phyloP scores from a whole-genome alignment of 1,139 yeast species.

The Kodamaea anthophila region DNA sequence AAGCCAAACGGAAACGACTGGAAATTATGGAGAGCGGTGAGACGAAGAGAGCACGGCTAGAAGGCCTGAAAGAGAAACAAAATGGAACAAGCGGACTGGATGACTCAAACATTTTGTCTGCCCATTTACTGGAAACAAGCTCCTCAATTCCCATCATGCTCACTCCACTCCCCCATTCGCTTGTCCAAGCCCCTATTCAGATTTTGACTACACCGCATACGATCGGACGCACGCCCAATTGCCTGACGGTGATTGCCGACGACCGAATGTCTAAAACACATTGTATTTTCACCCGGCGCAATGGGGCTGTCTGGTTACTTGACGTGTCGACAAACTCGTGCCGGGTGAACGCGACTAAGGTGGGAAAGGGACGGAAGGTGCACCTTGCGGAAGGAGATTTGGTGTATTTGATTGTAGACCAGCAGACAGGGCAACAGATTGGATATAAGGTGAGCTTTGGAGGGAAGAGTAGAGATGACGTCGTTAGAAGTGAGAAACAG shows the following conservation, averaged over 20 bases:
- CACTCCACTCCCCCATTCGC: constrained; percentile 25
- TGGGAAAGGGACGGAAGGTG: constrained; percentile 60
- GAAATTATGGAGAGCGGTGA: no score
- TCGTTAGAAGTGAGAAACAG: no score
- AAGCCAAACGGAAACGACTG: no score
- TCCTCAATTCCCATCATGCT: no score
- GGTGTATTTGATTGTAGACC: constrained; percentile 61
- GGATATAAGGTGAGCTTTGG: constrained; percentile 41
- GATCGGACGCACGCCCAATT: constrained; percentile 58
- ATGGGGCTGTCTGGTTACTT: constrained; percentile 75
- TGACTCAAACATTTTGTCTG: no score
- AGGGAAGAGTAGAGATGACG: constrained; percentile 36
- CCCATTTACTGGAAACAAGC: no score
- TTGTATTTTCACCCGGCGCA: constrained; percentile 59
- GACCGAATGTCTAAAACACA: constrained; percentile 79
- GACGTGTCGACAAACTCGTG: constrained; percentile 82
- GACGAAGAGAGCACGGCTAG: no score
- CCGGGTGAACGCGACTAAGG: constrained; percentile 50
- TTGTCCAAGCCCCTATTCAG: constrained; percentile 37
- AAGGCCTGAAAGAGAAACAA: no score
- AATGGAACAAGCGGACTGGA: no score
- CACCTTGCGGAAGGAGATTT: constrained; percentile 59
- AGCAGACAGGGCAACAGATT: constrained; percentile 41
- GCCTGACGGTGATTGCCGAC: constrained; percentile 58
- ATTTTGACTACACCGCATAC: constrained; percentile 63